Conservation (phyloP, 2,329 filamentous ascomycete species). For the Aspergillus pseudonomiae region DNA sequence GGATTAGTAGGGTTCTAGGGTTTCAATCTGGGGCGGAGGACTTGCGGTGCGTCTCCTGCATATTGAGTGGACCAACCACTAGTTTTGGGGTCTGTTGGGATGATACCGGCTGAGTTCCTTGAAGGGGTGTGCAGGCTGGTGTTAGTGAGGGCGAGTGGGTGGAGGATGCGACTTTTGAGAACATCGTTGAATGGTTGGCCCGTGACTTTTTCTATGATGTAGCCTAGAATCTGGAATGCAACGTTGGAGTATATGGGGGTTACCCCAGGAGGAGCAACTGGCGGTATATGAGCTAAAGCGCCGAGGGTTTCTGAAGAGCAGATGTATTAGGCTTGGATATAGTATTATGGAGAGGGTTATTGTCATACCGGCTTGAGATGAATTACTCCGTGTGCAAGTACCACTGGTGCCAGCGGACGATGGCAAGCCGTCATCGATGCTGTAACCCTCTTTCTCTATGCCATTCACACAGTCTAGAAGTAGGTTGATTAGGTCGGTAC, state of each 20-base stretch:
- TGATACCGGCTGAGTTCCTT: not conserved
- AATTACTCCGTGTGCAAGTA: not conserved
- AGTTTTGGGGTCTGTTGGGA: slow-evolving; percentile 1
- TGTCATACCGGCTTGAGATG: not conserved
- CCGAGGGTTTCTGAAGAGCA: not conserved
- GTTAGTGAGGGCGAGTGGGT: not conserved
- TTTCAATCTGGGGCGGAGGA: no score
- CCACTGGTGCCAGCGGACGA: not conserved
- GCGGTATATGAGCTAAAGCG: not conserved
- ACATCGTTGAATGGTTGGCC: not conserved
- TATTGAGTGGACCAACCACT: slow-evolving; percentile 5
- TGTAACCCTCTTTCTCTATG: not conserved
- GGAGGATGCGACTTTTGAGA: not conserved
- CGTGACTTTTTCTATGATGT: not conserved
- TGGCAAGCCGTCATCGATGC: not conserved
- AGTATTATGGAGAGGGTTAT: not conserved
- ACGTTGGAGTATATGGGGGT: slow-evolving; percentile 4
- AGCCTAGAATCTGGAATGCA: not conserved
- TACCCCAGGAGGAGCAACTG: not conserved
- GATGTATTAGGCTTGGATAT: not conserved
- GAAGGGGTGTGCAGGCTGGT: not conserved
- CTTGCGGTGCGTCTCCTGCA: not conserved
- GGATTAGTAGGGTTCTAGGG: not conserved
- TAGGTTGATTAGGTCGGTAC: not conserved
- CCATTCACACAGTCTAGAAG: not conserved